Evolutionary conservation across 1,284 basidiomycete species (phyloP), one percentile per base, ranked within the genome.

Genomic region (Blastosporella zonata): DNA sequence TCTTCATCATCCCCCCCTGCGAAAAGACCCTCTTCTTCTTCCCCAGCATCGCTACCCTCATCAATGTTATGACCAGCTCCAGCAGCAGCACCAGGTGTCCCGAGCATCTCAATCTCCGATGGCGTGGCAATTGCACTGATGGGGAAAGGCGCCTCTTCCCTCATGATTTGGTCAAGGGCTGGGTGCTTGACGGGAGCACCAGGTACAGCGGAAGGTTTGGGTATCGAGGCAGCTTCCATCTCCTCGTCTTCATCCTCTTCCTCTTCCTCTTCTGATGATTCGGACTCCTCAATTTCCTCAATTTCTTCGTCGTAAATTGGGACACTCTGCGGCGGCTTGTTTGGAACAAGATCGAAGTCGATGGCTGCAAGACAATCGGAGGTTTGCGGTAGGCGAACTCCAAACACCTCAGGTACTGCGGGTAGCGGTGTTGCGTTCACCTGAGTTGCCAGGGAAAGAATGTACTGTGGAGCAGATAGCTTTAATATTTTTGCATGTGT

Each of bases 311-410:
- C 84, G 57, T 84, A 89, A 21, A 85, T 68, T 57, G 80, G 83
- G 44, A 84, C 78, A 35, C 78, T 82, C 3, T 87, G 82, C 17
- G 88, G 83, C 12, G 90, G 82, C 59, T 85, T 82, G 65, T 93
- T 93, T 6, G 96, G 94, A 0, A 97, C 79, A 58, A 98, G 80
- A 60, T 93, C 86, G 71, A 98, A 99, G 72, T 97, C 92, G 56
- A 97, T 84, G 17, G 90, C 79, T 9, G 93, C 92, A 29, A 99
- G 78, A 48, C 93, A 89, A 34, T 97, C 92, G 21, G 82, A 71
- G 9, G 82, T 63, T 2, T 89, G 86, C 0, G 96, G 96, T 17
- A 98, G 73, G 17, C 94, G 86, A 40, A 98, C 82, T 28, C 95
- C 96, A 68, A 97, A 97, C 1, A 93, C 85, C 71, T 98, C 96